These are phyloP conservation scores for Liriodendron chinense DNA, from an alignment of 164 flowering plant species.

Conservation along the genomic window DNA sequence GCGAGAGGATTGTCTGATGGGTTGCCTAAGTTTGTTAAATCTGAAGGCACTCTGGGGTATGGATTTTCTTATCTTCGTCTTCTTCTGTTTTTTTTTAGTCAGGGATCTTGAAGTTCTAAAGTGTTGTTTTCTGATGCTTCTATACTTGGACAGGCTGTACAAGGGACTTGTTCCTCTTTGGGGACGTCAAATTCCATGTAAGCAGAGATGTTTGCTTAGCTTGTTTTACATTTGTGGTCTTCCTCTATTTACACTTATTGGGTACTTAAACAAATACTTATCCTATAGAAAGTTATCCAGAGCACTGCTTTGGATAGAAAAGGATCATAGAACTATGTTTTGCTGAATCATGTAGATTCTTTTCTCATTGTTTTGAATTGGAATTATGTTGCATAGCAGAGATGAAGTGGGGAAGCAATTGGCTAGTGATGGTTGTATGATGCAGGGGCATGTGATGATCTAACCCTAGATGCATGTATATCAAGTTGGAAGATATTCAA, in stretches of 20 bases:
- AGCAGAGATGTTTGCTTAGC: conserved; percentile 20
- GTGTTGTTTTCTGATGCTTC: background rate
- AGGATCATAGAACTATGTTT: too few species aligned
- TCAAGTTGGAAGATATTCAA: too few species aligned
- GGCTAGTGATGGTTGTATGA: background rate
- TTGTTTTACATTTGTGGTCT: background rate
- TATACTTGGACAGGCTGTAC: conserved; percentile 49
- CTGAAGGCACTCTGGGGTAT: conserved; percentile 77
- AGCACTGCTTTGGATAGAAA: too few species aligned
- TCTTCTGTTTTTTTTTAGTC: background rate
- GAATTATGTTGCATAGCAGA: background rate
- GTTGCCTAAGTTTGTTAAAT: conserved; percentile 63
- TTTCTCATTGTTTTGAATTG: background rate
- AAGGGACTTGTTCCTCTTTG: conserved; percentile 91
- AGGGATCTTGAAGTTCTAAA: background rate
- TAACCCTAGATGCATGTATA: too few species aligned
- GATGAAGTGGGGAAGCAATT: background rate
- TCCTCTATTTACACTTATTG: background rate
- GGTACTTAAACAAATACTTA: background rate
- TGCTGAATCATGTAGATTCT: background rate
- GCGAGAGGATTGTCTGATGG: conserved; percentile 84
- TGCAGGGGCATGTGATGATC: too few species aligned
- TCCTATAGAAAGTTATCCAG: too few species aligned
- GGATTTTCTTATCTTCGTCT: background rate
- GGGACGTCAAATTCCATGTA: conserved; percentile 97